These are phyloP conservation scores for Theileria equi DNA, from an alignment of 169 alveolate genomes.

Conservation along the genomic window DNA sequence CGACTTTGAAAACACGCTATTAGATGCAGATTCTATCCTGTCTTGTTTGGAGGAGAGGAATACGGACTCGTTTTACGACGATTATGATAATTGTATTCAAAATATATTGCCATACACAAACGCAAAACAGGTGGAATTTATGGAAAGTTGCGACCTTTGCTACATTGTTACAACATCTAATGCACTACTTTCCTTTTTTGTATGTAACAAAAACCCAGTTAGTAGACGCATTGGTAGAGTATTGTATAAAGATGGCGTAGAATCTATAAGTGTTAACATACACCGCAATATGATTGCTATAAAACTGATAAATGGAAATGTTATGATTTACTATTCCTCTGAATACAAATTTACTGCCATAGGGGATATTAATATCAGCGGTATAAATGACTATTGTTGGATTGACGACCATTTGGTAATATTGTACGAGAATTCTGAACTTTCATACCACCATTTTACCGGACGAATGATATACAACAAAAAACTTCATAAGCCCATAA, in stretches of 20 bases:
- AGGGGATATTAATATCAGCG: background rate
- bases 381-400: conserved; percentile 5
- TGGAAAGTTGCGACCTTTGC: background rate
- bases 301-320: background rate
- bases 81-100: background rate
- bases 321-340: background rate
- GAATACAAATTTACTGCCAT: background rate
- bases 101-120: background rate
- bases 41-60: background rate
- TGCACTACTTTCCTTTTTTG: background rate
- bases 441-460: background rate
- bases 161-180: background rate
- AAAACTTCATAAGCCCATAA: no score
- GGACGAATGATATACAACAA: background rate
- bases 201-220: background rate
- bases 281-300: background rate
- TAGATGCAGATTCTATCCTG: background rate
- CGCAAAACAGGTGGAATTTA: background rate
- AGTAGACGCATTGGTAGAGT: background rate
- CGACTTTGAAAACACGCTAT: background rate
- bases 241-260: background rate
- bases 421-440: background rate
- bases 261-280: conserved; percentile 3
- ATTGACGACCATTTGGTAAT: conserved; percentile 2
- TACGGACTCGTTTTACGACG: background rate